These are phyloP conservation scores for Nakazawaea laoshanensis DNA, from an alignment of 805 yeast species.

Conservation along the genomic window DNA sequence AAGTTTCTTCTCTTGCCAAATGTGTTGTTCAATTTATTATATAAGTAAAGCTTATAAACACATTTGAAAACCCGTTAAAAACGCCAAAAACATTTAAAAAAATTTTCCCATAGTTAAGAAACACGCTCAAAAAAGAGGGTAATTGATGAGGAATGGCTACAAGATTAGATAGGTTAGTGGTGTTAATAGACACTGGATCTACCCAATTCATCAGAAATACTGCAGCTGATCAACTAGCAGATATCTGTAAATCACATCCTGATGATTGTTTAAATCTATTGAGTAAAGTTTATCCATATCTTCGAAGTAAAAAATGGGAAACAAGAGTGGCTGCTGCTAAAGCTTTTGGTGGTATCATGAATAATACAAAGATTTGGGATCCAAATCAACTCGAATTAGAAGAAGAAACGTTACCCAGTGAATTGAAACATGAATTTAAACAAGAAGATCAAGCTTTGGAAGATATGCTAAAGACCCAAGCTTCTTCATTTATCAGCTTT, in stretches of 20 bases:
- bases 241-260: slow-evolving; percentile 88
- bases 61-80: too few relatives aligned
- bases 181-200: slow-evolving; percentile 82
- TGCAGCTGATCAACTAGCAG: slow-evolving; percentile 96
- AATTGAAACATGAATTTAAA: slow-evolving; percentile 15
- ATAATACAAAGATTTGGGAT: slow-evolving; percentile 74
- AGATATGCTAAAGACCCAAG: slow-evolving; percentile 33
- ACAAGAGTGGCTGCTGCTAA: slow-evolving; percentile 91
- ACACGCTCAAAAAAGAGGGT: background rate
- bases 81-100: too few relatives aligned
- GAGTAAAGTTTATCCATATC: slow-evolving; percentile 85
- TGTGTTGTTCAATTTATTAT: too few relatives aligned
- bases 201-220: slow-evolving; percentile 89
- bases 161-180: slow-evolving; percentile 26
- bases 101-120: too few relatives aligned
- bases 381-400: slow-evolving; percentile 43
- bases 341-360: slow-evolving; percentile 89
- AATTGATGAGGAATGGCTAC: slow-evolving; percentile 7
- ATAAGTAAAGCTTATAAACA: too few relatives aligned
- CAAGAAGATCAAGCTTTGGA: slow-evolving; percentile 21
- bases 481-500: slow-evolving; percentile 36
- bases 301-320: slow-evolving; percentile 86
- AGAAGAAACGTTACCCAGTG: slow-evolving; percentile 14
- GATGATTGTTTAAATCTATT: slow-evolving; percentile 79
- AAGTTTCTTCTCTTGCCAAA: too few relatives aligned